phyloP scores from a whole-genome alignment of 148 eudicot species.

The Vaccinium vitisidaea region DNA sequence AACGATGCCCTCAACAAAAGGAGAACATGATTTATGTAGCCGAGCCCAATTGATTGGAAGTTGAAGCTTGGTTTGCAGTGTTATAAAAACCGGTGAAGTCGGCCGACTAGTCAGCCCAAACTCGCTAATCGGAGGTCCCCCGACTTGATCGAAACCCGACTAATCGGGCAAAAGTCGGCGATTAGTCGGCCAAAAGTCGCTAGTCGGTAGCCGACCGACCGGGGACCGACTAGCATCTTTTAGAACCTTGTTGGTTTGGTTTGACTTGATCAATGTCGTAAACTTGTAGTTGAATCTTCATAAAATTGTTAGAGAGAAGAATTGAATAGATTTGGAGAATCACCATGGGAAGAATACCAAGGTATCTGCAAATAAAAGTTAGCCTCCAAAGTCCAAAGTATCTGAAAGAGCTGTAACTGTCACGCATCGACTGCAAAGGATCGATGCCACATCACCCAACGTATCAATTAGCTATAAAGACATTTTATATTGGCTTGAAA shows the following conservation, averaged over 20 bases:
- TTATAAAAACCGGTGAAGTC: too few relatives aligned
- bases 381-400: slow-evolving; percentile 8
- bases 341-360: not conserved
- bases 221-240: too few relatives aligned
- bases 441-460: not conserved
- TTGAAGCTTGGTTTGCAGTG: not conserved
- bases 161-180: too few relatives aligned
- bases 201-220: too few relatives aligned
- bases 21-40: not conserved
- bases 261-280: not conserved
- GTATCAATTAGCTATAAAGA: not conserved
- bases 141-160: too few relatives aligned
- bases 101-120: too few relatives aligned
- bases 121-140: too few relatives aligned
- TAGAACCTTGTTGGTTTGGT: too few relatives aligned
- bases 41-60: not conserved
- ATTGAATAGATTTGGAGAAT: not conserved
- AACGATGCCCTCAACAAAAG: not conserved
- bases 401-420: not conserved
- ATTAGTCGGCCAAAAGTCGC: too few relatives aligned
- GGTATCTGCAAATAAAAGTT: not conserved
- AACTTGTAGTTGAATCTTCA: not conserved
- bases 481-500: not conserved
- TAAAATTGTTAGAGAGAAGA: not conserved
- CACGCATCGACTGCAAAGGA: not conserved